These are phyloP conservation scores for Kwoniella sp. DNA, from an alignment of 768 basidiomycete genomes.

Conservation along the genomic window DNA sequence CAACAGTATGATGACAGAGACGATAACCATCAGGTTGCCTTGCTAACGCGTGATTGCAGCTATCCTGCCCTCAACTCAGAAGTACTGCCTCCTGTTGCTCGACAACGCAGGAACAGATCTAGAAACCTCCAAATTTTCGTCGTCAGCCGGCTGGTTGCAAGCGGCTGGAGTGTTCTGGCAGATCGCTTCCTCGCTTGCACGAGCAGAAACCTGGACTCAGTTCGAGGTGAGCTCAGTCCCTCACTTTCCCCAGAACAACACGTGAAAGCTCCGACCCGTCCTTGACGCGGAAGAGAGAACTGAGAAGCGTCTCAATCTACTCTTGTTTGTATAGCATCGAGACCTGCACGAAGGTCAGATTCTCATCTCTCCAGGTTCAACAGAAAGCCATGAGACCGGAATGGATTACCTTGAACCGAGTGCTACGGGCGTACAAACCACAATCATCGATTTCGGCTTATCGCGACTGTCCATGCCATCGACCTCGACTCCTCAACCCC, in stretches of 20 bases:
- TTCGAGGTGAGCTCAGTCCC: conserved; percentile 74
- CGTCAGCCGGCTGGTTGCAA: conserved; percentile 70
- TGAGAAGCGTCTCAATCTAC: no score
- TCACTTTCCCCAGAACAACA: conserved; percentile 13
- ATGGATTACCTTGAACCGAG: conserved; percentile 41
- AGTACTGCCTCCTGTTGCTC: conserved; percentile 86
- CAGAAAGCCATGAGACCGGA: neutral
- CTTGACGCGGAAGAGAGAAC: no score
- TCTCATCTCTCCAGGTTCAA: conserved; percentile 63
- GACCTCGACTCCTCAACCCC: neutral
- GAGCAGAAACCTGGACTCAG: conserved; percentile 74
- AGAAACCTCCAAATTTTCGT: conserved; percentile 74
- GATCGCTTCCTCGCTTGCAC: conserved; percentile 72
- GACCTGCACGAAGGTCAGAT: conserved; percentile 99
- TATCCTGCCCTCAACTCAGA: conserved; percentile 71
- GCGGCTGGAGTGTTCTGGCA: conserved; percentile 91
- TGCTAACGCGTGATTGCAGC: conserved; percentile 59
- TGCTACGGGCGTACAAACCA: conserved; percentile 68
- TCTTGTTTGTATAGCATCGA: conserved; percentile 71
- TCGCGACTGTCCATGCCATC: conserved; percentile 69
- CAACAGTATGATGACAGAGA: neutral
- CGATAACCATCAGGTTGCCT: no score
- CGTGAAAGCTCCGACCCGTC: no score
- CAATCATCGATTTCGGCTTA: conserved; percentile 91
- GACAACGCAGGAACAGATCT: conserved; percentile 89